A percentile compares a stretch with the other conserved stretches of the same genome.
phyloP scores from a whole-genome alignment of 805 yeast species.

The Saccharomyces paradoxus region DNA sequence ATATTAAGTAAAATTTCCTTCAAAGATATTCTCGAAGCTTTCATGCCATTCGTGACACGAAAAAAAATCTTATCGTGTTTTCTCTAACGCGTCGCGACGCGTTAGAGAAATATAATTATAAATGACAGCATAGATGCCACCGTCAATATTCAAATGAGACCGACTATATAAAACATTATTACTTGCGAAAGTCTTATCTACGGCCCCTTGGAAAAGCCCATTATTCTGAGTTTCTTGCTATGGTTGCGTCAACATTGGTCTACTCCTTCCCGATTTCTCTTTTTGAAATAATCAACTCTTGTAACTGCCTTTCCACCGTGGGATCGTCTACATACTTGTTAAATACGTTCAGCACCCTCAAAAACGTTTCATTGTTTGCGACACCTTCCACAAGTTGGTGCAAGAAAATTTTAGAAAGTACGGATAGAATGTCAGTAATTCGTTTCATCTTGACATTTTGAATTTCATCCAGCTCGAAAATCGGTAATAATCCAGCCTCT shows the following conservation, averaged over 20 bases:
- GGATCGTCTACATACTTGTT: conserved; percentile 29
- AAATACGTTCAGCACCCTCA: conserved; percentile 27
- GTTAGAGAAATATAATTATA: not conserved
- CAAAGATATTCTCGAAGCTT: not conserved
- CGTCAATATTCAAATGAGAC: not conserved
- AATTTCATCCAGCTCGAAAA: conserved; percentile 53
- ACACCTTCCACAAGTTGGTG: conserved; percentile 33
- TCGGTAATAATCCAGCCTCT: conserved; percentile 64
- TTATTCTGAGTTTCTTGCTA: not conserved
- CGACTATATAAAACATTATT: not conserved
- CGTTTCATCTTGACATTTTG: conserved; percentile 36
- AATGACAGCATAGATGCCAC: not conserved
- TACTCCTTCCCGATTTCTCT: conserved; percentile 14
- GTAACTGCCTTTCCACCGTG: conserved; percentile 26
- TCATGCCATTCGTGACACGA: not conserved
- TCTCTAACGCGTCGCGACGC: not conserved
- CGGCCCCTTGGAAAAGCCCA: not conserved
- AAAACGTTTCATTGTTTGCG: conserved; percentile 26
- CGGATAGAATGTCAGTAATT: conserved; percentile 53
- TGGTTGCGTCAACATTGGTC: not conserved
- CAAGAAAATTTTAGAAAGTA: conserved; percentile 53
- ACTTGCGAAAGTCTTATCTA: not conserved
- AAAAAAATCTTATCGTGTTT: not conserved
- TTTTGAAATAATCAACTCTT: conserved; percentile 24
- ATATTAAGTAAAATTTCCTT: not conserved